Base-by-base conservation (phyloP, 257 asterid genomes). In the Salvia hispanica region DNA sequence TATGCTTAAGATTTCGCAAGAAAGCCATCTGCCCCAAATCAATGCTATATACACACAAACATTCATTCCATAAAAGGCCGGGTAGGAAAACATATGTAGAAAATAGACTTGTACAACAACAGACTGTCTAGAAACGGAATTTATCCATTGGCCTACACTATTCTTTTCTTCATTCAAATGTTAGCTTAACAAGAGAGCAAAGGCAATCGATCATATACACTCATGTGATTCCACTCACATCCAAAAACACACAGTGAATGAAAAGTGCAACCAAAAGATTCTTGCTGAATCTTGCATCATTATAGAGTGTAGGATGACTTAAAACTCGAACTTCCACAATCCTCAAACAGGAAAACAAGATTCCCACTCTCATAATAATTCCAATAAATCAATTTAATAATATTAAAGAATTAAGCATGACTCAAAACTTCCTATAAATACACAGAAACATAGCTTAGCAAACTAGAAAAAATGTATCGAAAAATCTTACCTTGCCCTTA, bases 401-500 rank as follows among this genome's bases (percentile, higher is more conserved):
- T 66, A 58, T 45, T 55, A 25, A 69, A 54, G 61, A 12, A 53
- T 59, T 57, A 40, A 4, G 39, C 39, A 34, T 34, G 39, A 34
- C 6, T 5, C 39, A 34, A 34, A 25, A 34, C 6, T 34, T 34
- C 44, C 9, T 13, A 58, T 0, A 5, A 51, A 71, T 13, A 63
- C 5, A 62, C 11, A 14, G 13, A 58, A 21, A 37, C 13, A 15
- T 18, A 33, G 42, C 1, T 9, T 10, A 40, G 4, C 46, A 53
- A 72, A 55, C 39, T 43, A 37, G n/a, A 16, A 2, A 52, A 40
- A 70, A 39, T 70, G 51, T 7, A 36, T 34, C 14, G n/a, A 21
- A 51, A 57, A 14, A 16, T 6, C 18, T 67, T 56, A 93, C 99
- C 99, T 94, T 94, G 78, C 66, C 89, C 84, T 94, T 94, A 58